Conservation (phyloP, 2,329 filamentous ascomycete species). For the Penicillium sp. region DNA sequence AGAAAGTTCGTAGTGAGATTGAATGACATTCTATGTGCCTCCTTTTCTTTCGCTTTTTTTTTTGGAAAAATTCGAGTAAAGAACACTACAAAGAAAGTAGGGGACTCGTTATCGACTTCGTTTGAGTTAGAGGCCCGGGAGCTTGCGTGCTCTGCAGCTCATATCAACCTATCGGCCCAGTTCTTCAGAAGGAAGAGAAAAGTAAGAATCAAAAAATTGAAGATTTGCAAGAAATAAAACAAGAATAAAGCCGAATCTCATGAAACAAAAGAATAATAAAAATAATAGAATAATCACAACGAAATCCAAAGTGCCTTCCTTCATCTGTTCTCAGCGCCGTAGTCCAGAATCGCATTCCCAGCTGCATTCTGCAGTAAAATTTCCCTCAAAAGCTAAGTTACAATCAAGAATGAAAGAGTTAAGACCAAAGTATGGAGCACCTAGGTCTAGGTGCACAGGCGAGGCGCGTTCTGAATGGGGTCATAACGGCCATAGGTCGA, state of each 20-base stretch:
- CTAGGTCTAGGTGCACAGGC: slow-evolving; percentile 30
- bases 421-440: neutral
- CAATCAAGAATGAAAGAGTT: neutral
- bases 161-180: neutral
- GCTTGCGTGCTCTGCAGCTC: slow-evolving; percentile 1
- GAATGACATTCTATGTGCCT: slow-evolving; percentile 16
- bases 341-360: slow-evolving; percentile 29
- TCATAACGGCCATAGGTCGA: slow-evolving; percentile 34
- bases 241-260: neutral
- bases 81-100: neutral
- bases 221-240: neutral
- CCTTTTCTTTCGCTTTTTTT: neutral
- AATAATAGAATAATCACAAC: slow-evolving; percentile 3
- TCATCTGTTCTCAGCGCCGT: slow-evolving; percentile 31
- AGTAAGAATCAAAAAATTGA: slow-evolving; percentile 5
- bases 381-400: slow-evolving; percentile 4
- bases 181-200: slow-evolving; percentile 6
- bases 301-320: slow-evolving; percentile 20
- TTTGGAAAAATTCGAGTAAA: neutral
- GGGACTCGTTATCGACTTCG: neutral
- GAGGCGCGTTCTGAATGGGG: slow-evolving; percentile 30
- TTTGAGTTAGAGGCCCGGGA: neutral
- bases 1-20: slow-evolving; percentile 3
- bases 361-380: slow-evolving; percentile 15
- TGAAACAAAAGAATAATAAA: neutral